phyloP scores from a whole-genome alignment of 768 basidiomycete species.

The Baorangia bicolor region DNA sequence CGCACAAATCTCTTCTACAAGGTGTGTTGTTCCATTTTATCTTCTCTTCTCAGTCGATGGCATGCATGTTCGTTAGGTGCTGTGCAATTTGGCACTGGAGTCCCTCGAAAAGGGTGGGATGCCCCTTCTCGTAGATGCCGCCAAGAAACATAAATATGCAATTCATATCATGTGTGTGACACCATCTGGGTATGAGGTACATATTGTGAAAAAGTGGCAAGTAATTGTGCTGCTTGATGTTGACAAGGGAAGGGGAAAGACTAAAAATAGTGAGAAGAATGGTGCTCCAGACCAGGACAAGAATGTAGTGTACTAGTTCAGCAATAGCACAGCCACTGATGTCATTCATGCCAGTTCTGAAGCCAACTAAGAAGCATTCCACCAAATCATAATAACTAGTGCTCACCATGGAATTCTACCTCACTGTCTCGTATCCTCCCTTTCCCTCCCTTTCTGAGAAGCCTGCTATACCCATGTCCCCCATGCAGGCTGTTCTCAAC shows the following conservation, averaged over 20 bases:
- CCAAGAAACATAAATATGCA: constrained; percentile 48
- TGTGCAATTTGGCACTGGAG: constrained; percentile 55
- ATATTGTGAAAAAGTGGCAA: constrained; percentile 32
- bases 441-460: too few species aligned
- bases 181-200: constrained; percentile 45
- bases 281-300: background rate
- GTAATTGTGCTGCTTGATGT: constrained; percentile 35
- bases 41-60: background rate
- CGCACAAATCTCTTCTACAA: constrained; percentile 80
- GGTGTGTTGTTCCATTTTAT: constrained; percentile 34
- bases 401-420: too few species aligned
- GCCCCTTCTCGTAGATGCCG: constrained; percentile 39
- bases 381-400: too few species aligned
- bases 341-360: too few species aligned
- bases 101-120: constrained; percentile 37
- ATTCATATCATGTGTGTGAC: constrained; percentile 52
- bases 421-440: too few species aligned
- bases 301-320: too few species aligned
- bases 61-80: constrained; percentile 43
- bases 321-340: too few species aligned
- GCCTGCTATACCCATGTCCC: too few species aligned
- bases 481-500: too few species aligned
- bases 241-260: background rate
- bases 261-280: background rate
- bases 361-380: too few species aligned